Percentiles rank a stretch among this genome's conserved stretches.
Conservation (phyloP, 495 filamentous ascomycete genomes). For the Darksidea phi region DNA sequence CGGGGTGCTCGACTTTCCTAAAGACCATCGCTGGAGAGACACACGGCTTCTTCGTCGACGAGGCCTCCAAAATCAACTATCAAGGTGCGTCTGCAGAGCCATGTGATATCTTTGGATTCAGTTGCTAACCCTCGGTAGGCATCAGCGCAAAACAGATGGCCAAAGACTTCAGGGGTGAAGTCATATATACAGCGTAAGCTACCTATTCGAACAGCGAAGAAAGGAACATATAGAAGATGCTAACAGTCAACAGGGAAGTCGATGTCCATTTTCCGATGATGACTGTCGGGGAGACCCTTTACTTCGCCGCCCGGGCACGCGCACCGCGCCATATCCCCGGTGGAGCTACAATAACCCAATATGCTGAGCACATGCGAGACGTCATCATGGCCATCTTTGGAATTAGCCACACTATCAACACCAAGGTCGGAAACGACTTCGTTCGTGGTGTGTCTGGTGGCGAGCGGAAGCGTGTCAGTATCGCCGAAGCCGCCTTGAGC, state of each 20-base stretch:
- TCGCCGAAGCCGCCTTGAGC: conserved; percentile 44
- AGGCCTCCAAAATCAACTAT: conserved; percentile 44
- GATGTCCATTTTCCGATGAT: conserved; percentile 48
- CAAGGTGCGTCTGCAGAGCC: conserved; percentile 35
- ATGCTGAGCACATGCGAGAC: conserved; percentile 43
- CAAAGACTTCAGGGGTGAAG: conserved; percentile 47
- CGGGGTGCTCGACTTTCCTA: conserved; percentile 70
- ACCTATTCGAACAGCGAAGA: no score
- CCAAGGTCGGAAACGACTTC: conserved; percentile 47
- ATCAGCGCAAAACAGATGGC: conserved; percentile 45
- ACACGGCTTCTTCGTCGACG: conserved; percentile 49
- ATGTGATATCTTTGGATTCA: not conserved
- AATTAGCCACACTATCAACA: conserved; percentile 47
- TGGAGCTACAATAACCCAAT: conserved; percentile 35
- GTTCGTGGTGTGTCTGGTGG: conserved; percentile 46
- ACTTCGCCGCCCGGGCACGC: conserved; percentile 44
- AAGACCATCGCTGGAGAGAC: conserved; percentile 70
- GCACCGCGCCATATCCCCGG: conserved; percentile 43
- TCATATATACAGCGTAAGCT: conserved; percentile 50
- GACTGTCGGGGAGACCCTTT: conserved; percentile 44
- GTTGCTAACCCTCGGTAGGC: conserved; percentile 26
- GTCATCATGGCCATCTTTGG: conserved; percentile 49
- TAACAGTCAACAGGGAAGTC: no score
- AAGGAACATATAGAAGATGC: no score
- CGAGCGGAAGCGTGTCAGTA: conserved; percentile 48